These are phyloP conservation scores for Neurospora sp. DNA, from an alignment of 495 filamentous ascomycete species.

Conservation along the genomic window DNA sequence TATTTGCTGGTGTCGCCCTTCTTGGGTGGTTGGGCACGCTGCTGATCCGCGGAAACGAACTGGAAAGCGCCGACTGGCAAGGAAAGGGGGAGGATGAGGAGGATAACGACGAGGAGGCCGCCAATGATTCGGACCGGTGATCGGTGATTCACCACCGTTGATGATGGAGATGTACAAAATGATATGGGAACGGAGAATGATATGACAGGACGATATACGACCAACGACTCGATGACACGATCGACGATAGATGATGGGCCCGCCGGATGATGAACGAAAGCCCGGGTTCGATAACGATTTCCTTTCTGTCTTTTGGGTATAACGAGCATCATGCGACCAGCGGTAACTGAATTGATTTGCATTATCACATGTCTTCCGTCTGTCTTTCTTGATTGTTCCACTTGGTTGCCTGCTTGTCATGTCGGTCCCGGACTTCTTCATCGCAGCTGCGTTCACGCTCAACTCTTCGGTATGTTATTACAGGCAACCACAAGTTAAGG, in stretches of 20 bases:
- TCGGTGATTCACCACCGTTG: background rate
- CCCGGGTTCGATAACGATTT: background rate
- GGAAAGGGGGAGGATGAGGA: constrained; percentile 19
- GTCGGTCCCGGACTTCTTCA: background rate
- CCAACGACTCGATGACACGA: background rate
- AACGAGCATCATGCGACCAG: background rate
- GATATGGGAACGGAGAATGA: background rate
- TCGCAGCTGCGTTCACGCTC: background rate
- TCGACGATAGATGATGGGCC: background rate
- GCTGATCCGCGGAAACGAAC: constrained; percentile 54
- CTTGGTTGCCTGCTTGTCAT: background rate
- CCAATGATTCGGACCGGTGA: background rate
- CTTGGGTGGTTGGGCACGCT: constrained; percentile 68
- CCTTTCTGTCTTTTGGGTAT: background rate
- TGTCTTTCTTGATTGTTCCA: background rate
- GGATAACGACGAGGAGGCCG: constrained; percentile 7
- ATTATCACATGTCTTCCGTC: background rate
- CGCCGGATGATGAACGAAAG: background rate
- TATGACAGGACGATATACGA: background rate
- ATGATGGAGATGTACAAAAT: background rate
- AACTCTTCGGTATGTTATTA: constrained; percentile 6
- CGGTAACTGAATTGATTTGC: background rate
- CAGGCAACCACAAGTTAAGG: constrained; percentile 34
- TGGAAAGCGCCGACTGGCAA: constrained; percentile 40
- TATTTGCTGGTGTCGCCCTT: constrained; percentile 71